A percentile compares a stretch with the other conserved stretches of the same genome.
These are phyloP conservation scores for Trichosporon sp. DNA, from an alignment of 1,284 basidiomycete genomes.

Conservation along the genomic window DNA sequence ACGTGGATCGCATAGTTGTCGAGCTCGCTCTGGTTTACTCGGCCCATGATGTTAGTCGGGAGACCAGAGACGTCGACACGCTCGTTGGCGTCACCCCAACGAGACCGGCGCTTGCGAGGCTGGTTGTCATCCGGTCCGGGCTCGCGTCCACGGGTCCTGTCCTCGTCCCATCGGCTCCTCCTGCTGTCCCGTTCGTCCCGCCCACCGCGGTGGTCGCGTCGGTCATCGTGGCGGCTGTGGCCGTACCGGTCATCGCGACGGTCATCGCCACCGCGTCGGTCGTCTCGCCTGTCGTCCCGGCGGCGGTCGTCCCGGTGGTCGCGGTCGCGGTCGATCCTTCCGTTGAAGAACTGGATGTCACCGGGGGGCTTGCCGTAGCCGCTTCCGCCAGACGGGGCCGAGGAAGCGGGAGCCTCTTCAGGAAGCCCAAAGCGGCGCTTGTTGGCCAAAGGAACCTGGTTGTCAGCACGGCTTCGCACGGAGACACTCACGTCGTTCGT, in stretches of 20 bases:
- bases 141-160: slow-evolving; percentile 37
- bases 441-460: slow-evolving; percentile 62
- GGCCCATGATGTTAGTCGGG: slow-evolving; percentile 88
- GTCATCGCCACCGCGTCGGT: slow-evolving; percentile 30
- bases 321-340: slow-evolving; percentile 46
- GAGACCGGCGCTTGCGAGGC: slow-evolving; percentile 87
- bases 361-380: slow-evolving; percentile 43
- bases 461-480: slow-evolving; percentile 24
- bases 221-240: slow-evolving; percentile 35
- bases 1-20: slow-evolving; percentile 95
- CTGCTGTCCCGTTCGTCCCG: slow-evolving; percentile 35
- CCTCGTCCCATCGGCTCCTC: slow-evolving; percentile 38
- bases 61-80: slow-evolving; percentile 78
- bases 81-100: slow-evolving; percentile 89
- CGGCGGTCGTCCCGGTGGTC: slow-evolving; percentile 26
- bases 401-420: slow-evolving; percentile 58
- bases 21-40: slow-evolving; percentile 86
- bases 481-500: slow-evolving; percentile 57
- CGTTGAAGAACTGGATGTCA: slow-evolving; percentile 54
- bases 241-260: slow-evolving; percentile 31
- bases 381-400: slow-evolving; percentile 63
- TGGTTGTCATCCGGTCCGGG: slow-evolving; percentile 59
- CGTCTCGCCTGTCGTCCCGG: slow-evolving; percentile 31
- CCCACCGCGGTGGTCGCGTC: slow-evolving; percentile 28
- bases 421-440: slow-evolving; percentile 86